Evolutionary conservation across 352 stramenopile genomes (phyloP).

Genomic region (Globisporangium solare): DNA sequence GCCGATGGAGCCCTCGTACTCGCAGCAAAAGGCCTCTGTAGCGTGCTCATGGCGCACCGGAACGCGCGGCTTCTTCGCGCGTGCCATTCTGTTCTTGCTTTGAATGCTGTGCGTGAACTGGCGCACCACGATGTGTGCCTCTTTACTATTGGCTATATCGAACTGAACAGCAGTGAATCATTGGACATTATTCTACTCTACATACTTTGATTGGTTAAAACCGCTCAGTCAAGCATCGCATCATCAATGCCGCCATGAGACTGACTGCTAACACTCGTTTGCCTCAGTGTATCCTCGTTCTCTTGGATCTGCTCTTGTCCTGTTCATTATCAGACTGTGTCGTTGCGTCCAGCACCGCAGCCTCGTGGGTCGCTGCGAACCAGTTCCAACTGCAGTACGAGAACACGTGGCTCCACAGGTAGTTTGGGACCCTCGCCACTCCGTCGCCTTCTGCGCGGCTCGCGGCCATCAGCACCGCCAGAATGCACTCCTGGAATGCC

Average conservation of each 20-base stretch:
- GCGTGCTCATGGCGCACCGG: not conserved
- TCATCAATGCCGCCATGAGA: no score
- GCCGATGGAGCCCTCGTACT: constrained; percentile 47
- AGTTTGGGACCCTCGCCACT: not conserved
- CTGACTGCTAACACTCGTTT: no score
- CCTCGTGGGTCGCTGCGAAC: constrained; percentile 16
- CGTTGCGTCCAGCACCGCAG: no score
- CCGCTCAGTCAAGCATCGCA: no score
- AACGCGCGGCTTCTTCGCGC: not conserved
- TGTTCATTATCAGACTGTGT: not conserved
- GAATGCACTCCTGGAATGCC: constrained; percentile 32
- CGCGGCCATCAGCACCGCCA: constrained; percentile 30
- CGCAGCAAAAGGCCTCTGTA: constrained; percentile 26
- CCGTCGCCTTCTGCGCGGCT: constrained; percentile 11
- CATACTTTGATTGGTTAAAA: no score
- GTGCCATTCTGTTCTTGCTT: no score
- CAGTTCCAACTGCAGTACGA: constrained; percentile 44
- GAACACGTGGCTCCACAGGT: constrained; percentile 34
- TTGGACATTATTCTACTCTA: no score
- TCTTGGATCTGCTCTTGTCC: not conserved
- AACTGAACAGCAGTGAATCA: no score
- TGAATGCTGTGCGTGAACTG: no score
- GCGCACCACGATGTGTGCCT: no score
- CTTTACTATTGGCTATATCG: no score
- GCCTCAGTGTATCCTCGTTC: not conserved